A percentile compares a stretch with the other conserved stretches of the same genome.
phyloP scores from a whole-genome alignment of 306 rosid genomes.

The Aeschynomene evenia region DNA sequence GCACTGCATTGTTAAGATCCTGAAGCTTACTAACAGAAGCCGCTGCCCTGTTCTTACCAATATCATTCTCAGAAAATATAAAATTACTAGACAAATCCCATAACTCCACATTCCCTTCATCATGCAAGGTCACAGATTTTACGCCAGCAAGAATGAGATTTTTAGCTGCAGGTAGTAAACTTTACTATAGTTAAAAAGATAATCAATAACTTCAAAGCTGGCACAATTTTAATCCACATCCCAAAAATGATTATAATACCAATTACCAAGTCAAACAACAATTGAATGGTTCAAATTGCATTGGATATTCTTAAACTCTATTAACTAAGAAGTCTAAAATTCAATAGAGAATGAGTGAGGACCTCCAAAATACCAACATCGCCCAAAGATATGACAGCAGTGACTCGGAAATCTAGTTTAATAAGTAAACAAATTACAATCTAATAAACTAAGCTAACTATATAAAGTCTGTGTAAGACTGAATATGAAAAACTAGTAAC shows the following conservation, averaged over 20 bases:
- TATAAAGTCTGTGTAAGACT: background rate
- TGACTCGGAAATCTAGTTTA: background rate
- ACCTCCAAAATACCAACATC: background rate
- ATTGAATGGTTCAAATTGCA: background rate
- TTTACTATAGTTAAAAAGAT: background rate
- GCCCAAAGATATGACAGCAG: background rate
- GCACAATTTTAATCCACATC: background rate
- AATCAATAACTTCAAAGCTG: background rate
- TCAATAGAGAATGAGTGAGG: background rate
- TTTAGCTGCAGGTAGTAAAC: conserved; percentile 62
- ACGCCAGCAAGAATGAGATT: conserved; percentile 96
- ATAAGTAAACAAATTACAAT: background rate
- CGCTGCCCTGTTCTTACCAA: conserved; percentile 82
- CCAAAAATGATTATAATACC: background rate
- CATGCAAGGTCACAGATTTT: conserved; percentile 89
- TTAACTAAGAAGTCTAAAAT: background rate
- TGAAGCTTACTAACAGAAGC: conserved; percentile 82
- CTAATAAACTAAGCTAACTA: background rate
- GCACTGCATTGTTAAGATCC: conserved; percentile 87
- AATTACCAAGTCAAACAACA: conserved; percentile 4
- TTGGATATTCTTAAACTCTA: background rate
- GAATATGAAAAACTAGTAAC: background rate
- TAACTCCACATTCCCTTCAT: conserved; percentile 75
- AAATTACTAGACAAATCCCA: conserved; percentile 90
- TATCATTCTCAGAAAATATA: conserved; percentile 68